Base-by-base conservation (phyloP, 805 yeast genomes). In the Candida nitratophila region DNA sequence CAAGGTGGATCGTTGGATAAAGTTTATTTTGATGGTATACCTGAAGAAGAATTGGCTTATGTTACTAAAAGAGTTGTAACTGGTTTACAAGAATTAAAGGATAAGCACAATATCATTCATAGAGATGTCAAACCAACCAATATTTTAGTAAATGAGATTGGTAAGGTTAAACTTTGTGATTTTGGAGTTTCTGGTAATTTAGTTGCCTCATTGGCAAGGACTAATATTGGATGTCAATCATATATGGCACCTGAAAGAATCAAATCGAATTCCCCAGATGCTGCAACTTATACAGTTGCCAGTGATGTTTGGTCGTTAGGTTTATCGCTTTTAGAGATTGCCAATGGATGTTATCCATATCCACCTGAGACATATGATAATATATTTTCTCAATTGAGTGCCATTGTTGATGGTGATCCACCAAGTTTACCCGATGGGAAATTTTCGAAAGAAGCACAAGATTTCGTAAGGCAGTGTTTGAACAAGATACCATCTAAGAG, bases 201-300 rank as follows among this genome's bases (percentile, higher is more conserved):
- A 48, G 98, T 93, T 20, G 96, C 97, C 2, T 87, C 96, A 0
- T 71, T 91, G 54, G 98, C 98, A 15, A 81, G 88, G 56, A 91
- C 99, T 0, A 91, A 93, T 55, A 88, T 91, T 51, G 99, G 99
- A 4, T 91, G 99, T 65, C 99, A 93, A 65, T 85, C 96, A 1
- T 91, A 91, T 64, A 93, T 93, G 98, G 98, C 98, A 1, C 99
- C 99, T 1, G 99, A 91, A 61, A 76, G 99, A 57, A 93, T 93
- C 53, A 81, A 82, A 57, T 77, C 86, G 0, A 55, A 74, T 48
- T 80, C 69, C 50, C 91, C 89, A 1, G 89, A 84, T 57, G 90
- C 80, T 51, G 71, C 77, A 9, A 79, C 93, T 0, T 91, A 91
- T 64, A 81, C 96, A 1, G 96, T 89, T 3, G 97, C 91, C 58